Evolutionary conservation across 2,329 filamentous ascomycete species (phyloP).

Genomic region (Cladophialophora bantiana): DNA sequence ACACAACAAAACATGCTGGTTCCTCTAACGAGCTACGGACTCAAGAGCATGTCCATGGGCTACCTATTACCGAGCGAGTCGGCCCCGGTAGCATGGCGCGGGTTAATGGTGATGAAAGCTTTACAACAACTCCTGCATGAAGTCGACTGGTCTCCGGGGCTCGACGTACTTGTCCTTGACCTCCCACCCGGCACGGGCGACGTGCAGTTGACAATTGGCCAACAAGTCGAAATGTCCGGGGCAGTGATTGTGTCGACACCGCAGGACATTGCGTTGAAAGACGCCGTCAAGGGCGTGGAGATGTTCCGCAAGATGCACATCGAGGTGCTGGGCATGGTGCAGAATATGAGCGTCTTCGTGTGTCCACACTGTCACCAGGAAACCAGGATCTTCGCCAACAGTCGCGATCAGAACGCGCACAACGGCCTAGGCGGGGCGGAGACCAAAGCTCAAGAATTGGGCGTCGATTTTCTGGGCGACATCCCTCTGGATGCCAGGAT

Average conservation of each 20-base stretch:
- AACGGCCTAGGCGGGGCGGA: slow-evolving; percentile 66
- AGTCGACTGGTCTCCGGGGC: slow-evolving; percentile 71
- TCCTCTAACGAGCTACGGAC: slow-evolving; percentile 89
- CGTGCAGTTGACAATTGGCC: slow-evolving; percentile 94
- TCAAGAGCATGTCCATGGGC: slow-evolving; percentile 99
- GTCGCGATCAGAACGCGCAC: slow-evolving; percentile 30
- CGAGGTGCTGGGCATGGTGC: slow-evolving; percentile 80
- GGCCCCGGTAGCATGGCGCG: slow-evolving; percentile 90
- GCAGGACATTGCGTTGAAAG: slow-evolving; percentile 89
- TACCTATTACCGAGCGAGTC: slow-evolving; percentile 77
- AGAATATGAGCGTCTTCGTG: slow-evolving; percentile 87
- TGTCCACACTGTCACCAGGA: slow-evolving; percentile 79
- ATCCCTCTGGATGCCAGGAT: slow-evolving; percentile 87
- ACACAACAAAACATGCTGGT: slow-evolving; percentile 71
- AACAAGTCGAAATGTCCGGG: slow-evolving; percentile 89
- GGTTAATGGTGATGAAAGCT: slow-evolving; percentile 97
- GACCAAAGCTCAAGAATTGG: slow-evolving; percentile 72
- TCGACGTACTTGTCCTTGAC: slow-evolving; percentile 90
- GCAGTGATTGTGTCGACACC: slow-evolving; percentile 87
- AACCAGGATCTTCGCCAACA: slow-evolving; percentile 74
- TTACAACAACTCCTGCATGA: slow-evolving; percentile 94
- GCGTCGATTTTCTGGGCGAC: slow-evolving; percentile 82
- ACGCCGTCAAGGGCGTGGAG: slow-evolving; percentile 88
- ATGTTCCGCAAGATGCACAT: slow-evolving; percentile 89
- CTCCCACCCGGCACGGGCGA: slow-evolving; percentile 94